These are phyloP conservation scores for Euphorbia peplus DNA, from an alignment of 345 rosid species.

Conservation along the genomic window DNA sequence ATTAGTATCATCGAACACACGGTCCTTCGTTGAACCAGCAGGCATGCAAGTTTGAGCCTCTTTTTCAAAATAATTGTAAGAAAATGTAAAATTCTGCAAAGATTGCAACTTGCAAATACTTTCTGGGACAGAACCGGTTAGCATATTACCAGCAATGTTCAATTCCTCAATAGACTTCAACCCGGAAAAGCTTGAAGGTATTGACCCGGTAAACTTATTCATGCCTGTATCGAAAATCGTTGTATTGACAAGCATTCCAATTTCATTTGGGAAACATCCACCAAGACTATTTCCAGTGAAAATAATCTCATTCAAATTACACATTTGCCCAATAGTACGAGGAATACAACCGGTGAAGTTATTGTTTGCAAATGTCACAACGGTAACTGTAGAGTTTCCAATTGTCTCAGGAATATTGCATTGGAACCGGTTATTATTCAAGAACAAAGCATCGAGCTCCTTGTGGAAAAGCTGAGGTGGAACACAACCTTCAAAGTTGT, in stretches of 20 bases:
- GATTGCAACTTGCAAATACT: constrained; percentile 53
- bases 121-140: constrained; percentile 56
- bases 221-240: constrained; percentile 56
- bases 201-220: constrained; percentile 47
- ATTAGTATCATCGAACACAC: constrained; percentile 37
- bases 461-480: constrained; percentile 50
- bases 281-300: constrained; percentile 49
- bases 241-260: constrained; percentile 46
- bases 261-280: constrained; percentile 32
- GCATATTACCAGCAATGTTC: constrained; percentile 48
- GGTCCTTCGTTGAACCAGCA: constrained; percentile 18
- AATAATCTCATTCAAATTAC: constrained; percentile 54
- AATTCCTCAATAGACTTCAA: constrained; percentile 36
- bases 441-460: constrained; percentile 60
- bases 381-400: constrained; percentile 55
- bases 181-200: constrained; percentile 38
- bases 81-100: constrained; percentile 48
- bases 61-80: constrained; percentile 55
- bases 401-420: constrained; percentile 58
- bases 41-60: constrained; percentile 45
- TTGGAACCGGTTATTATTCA: constrained; percentile 75
- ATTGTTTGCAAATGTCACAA: constrained; percentile 66
- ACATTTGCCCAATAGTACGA: constrained; percentile 55
- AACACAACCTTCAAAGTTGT: constrained; percentile 67
- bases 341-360: constrained; percentile 30